Evolutionary conservation across 306 rosid species (phyloP).

Genomic region (Begonia fuchsioides): DNA sequence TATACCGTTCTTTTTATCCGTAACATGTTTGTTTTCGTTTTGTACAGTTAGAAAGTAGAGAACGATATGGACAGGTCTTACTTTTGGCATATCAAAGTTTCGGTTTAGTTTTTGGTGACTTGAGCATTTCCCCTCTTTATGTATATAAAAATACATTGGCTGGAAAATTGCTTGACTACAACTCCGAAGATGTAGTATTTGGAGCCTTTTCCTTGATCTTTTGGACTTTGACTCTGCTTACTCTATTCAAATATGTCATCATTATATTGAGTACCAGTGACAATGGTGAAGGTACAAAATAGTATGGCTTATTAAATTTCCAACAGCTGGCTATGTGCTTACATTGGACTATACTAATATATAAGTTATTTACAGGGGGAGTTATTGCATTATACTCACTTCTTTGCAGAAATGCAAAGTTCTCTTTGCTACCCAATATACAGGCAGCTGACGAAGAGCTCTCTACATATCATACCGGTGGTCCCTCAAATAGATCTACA

Average conservation of each 20-base stretch:
- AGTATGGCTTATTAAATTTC: constrained; percentile 4
- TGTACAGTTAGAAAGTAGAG: constrained; percentile 36
- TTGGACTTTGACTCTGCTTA: constrained; percentile 56
- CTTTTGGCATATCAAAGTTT: constrained; percentile 52
- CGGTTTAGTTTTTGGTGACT: constrained; percentile 57
- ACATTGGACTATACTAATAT: constrained; percentile 8
- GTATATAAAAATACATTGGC: constrained; percentile 53
- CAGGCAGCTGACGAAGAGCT: constrained; percentile 87
- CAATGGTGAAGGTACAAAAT: constrained; percentile 66
- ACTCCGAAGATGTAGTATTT: constrained; percentile 53
- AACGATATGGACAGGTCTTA: constrained; percentile 20
- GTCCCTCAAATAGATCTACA: constrained; percentile 31
- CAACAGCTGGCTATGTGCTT: not conserved
- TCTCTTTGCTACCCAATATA: constrained; percentile 56
- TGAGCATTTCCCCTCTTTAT: constrained; percentile 65
- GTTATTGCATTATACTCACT: constrained; percentile 53
- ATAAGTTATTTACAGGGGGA: constrained; percentile 52
- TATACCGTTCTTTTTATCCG: not conserved
- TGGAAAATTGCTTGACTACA: constrained; percentile 33
- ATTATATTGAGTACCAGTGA: constrained; percentile 47
- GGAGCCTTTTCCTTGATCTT: constrained; percentile 64
- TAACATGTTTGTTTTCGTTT: not conserved
- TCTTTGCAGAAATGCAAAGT: constrained; percentile 66
- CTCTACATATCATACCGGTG: constrained; percentile 39
- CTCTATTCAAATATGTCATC: constrained; percentile 44